Evolutionary conservation across 352 stramenopile species (phyloP).

Genomic region (Phytopythium vexans): DNA sequence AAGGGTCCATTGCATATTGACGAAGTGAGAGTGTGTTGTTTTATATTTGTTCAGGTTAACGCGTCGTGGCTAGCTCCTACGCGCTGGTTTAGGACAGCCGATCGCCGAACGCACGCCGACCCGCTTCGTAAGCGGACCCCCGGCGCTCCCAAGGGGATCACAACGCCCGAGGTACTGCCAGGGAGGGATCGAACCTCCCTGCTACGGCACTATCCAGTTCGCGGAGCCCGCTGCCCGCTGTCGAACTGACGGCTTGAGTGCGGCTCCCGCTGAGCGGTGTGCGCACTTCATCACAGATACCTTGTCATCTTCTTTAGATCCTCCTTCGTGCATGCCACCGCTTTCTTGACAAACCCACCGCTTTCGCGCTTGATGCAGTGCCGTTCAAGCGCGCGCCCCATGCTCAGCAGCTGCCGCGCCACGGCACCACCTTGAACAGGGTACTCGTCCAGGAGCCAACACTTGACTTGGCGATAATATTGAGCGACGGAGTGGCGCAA

Average conservation of each 20-base stretch:
- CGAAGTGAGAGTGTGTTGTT: too few species aligned
- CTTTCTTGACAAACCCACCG: slow-evolving; percentile 6
- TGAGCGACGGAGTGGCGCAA: slow-evolving; percentile 13
- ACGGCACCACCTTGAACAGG: slow-evolving; percentile 3
- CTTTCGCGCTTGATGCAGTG: slow-evolving; percentile 11
- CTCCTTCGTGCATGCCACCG: slow-evolving; percentile 2
- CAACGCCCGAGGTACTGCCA: too few species aligned
- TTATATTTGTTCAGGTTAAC: too few species aligned
- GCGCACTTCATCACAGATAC: not conserved
- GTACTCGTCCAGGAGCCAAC: slow-evolving; percentile 13
- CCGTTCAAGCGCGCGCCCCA: slow-evolving; percentile 8
- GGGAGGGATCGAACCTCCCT: not conserved
- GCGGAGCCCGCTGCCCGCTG: not conserved
- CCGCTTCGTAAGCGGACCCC: too few species aligned
- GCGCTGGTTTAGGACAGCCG: too few species aligned
- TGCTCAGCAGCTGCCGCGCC: slow-evolving; percentile 13
- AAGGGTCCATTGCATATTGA: too few species aligned
- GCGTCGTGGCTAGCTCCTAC: too few species aligned
- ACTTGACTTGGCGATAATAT: slow-evolving; percentile 16
- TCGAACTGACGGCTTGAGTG: not conserved
- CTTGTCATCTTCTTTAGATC: slow-evolving; percentile 1
- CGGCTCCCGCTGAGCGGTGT: not conserved
- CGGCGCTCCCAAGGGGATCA: too few species aligned
- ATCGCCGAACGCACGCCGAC: too few species aligned
- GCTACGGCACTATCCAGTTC: not conserved